Conservation (phyloP, 2,329 filamentous ascomycete genomes). For the Beauveria sp. region DNA sequence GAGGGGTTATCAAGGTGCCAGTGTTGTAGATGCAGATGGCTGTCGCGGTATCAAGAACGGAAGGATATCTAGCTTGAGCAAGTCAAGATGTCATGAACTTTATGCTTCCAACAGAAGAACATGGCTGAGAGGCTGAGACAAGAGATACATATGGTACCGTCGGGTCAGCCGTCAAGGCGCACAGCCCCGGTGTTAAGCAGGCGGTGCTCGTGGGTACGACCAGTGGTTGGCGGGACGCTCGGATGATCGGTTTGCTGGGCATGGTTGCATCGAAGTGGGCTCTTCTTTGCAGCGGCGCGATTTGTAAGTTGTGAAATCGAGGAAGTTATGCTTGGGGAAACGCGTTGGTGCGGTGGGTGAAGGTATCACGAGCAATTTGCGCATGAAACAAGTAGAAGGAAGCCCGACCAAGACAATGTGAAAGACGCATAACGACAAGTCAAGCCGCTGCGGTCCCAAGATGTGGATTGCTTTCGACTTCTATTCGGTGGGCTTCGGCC, state of each 20-base stretch:
- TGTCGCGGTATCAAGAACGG: background rate
- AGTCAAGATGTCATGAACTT: background rate
- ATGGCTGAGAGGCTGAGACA: background rate
- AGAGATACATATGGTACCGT: background rate
- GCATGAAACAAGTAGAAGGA: background rate
- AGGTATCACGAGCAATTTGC: background rate
- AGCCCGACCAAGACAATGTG: background rate
- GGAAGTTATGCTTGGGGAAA: background rate
- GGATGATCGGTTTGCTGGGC: background rate
- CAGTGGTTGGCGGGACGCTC: conserved; percentile 4
- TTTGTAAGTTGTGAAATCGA: background rate
- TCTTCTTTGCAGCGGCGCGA: background rate
- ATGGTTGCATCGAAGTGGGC: background rate
- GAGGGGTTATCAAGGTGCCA: background rate
- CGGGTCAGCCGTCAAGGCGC: background rate
- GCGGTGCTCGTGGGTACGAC: background rate
- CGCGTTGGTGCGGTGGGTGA: background rate
- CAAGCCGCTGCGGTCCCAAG: background rate
- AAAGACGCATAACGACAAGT: background rate
- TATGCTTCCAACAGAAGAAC: background rate
- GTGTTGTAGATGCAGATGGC: background rate
- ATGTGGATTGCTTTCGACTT: background rate
- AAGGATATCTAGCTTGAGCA: background rate
- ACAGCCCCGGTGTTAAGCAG: background rate
- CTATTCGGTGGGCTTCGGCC: background rate